Evolutionary conservation across 768 basidiomycete species (phyloP), one percentile per base, ranked within the genome.

Genomic region (Fomitopsis pulvina): DNA sequence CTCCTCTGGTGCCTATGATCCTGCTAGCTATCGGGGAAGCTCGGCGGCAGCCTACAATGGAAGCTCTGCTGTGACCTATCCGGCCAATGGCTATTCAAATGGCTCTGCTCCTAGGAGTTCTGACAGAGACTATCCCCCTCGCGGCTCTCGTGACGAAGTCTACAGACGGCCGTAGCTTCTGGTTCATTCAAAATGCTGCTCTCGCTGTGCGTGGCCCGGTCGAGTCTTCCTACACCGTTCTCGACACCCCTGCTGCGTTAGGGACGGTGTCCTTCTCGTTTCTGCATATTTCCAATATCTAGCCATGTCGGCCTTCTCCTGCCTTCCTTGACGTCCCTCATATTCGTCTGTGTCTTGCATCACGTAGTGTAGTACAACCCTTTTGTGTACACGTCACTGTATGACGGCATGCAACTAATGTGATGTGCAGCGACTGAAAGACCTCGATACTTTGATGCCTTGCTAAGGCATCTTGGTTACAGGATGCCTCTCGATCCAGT

Each of bases 41-140:
- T 43, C 60, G 51, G 51, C 53, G 26, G 53, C 61, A 24, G 38
- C 60, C n/a, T 61, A 61, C 56, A 57, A 41, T 41, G 51, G 57
- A 25, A 42, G 53, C 43, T 51, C 65, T 47, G 63, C 67, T 57
- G 60, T 59, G 40, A 64, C 68, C 56, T 74, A 63, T 45, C 56
- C 73, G 52, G 61, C 67, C 59, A 79, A 79, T 57, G 77, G 78
- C 59, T 80, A 83, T 55, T 50, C 76, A 64, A 27, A 45, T 39
- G 44, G 51, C 38, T 40, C 47, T 43, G 69, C 71, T 54, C 51
- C 63, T 45, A 59, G 68, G 26, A 60, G 64, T 53, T 55, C 67
- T 50, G 45, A 53, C 49, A 64, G 74, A 52, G 73, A 75, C 58
- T 75, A 74, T 53, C 60, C 68, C 44, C 57, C 65, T 30, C 62